Percentiles rank a stretch among this genome's conserved stretches.
Conservation (phyloP, 352 stramenopile genomes). For the Globisporangium paroecandrum region DNA sequence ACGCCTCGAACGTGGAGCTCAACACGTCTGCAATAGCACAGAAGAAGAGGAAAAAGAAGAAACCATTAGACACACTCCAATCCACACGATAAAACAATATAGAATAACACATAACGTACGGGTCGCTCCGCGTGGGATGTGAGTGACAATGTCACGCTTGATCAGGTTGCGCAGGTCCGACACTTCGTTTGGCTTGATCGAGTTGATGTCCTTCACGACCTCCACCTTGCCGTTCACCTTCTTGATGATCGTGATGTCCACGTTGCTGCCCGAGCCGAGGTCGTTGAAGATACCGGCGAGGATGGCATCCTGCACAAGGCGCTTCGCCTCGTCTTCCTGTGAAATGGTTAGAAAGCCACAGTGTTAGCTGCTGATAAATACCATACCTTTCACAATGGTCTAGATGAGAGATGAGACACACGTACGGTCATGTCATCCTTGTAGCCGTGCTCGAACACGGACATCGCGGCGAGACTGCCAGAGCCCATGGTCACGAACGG, state of each 20-base stretch:
- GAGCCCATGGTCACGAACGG: conserved; percentile 99
- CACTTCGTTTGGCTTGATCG: conserved; percentile 92
- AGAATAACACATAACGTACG: conserved; percentile 38
- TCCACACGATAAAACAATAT: background rate
- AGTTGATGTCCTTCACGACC: conserved; percentile 89
- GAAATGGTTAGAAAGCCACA: conserved; percentile 1
- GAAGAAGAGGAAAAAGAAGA: no score
- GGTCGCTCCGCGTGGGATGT: conserved; percentile 78
- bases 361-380: no score
- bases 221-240: conserved; percentile 79
- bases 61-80: no score
- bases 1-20: conserved; percentile 72
- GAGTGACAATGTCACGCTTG: conserved; percentile 77
- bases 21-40: conserved; percentile 39
- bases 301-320: conserved; percentile 96
- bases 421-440: conserved; percentile 91
- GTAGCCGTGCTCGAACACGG: conserved; percentile 94
- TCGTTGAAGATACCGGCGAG: conserved; percentile 98
- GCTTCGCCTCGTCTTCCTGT: conserved; percentile 93
- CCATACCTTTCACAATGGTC: no score
- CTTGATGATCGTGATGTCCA: conserved; percentile 96
- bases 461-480: conserved; percentile 98
- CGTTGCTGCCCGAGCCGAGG: conserved; percentile 95
- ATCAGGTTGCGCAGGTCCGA: conserved; percentile 84
- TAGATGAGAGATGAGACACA: no score